A percentile compares a stretch with the other conserved stretches of the same genome.
phyloP scores from a whole-genome alignment of 192 early-diverging fungal species.

The Mortierella claussenii region DNA sequence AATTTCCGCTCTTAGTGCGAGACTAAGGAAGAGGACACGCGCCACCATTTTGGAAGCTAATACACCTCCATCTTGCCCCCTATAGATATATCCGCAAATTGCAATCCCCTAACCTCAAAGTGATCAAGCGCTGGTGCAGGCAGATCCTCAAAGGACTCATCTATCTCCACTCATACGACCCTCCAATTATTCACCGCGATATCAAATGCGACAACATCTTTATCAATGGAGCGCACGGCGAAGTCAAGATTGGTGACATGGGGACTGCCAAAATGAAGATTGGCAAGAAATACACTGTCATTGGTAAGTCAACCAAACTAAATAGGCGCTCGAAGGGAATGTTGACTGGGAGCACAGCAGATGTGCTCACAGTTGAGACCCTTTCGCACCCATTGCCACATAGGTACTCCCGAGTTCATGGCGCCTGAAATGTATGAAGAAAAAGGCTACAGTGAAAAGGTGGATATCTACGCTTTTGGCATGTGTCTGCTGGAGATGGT shows the following conservation, averaged over 20 bases:
- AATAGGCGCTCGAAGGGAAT: no score
- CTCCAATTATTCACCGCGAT: slow-evolving; percentile 85
- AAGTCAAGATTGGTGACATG: slow-evolving; percentile 88
- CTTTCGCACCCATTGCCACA: slow-evolving; percentile 8
- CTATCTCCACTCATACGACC: slow-evolving; percentile 80
- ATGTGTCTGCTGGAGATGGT: slow-evolving; percentile 89
- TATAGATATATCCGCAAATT: slow-evolving; percentile 76
- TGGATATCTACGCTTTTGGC: slow-evolving; percentile 88
- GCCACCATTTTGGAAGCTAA: no score
- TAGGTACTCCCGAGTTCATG: slow-evolving; percentile 84
- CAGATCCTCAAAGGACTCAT: slow-evolving; percentile 83
- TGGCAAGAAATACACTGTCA: slow-evolving; percentile 86
- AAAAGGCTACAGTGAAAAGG: slow-evolving; percentile 83
- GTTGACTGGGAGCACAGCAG: no score
- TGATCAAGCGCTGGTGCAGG: slow-evolving; percentile 83
- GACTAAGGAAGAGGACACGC: no score
- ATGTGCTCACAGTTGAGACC: no score
- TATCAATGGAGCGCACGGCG: slow-evolving; percentile 86
- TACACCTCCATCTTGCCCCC: no score
- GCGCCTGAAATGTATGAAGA: slow-evolving; percentile 91
- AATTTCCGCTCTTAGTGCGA: no score
- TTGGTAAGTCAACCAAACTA: no score
- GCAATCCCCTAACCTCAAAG: slow-evolving; percentile 75
- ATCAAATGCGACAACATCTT: slow-evolving; percentile 90
- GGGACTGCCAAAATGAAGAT: slow-evolving; percentile 88